Percentiles rank a stretch among this genome's conserved stretches.
Evolutionary conservation across 2,329 filamentous ascomycete species (phyloP).

Genomic region (Leptographium galeiforme): DNA sequence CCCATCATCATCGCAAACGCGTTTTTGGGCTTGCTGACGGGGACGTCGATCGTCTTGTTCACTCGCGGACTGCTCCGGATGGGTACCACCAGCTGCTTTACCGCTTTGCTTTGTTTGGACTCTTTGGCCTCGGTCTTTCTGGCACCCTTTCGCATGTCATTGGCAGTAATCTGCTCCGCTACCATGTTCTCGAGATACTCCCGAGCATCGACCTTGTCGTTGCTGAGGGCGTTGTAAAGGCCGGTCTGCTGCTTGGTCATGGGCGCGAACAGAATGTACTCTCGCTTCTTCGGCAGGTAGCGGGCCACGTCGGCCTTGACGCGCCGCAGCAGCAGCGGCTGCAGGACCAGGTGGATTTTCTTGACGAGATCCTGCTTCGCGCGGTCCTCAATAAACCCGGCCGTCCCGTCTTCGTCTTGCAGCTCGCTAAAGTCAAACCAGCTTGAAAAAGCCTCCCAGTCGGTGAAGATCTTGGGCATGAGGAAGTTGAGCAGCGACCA

Average conservation of each 20-base stretch:
- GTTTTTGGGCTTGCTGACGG: constrained; percentile 20
- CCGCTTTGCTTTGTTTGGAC: constrained; percentile 1
- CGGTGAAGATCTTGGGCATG: constrained; percentile 82
- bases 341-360: constrained; percentile 88
- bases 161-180: constrained; percentile 42
- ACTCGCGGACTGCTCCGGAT: constrained; percentile 23
- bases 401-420: constrained; percentile 66
- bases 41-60: constrained; percentile 14
- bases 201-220: constrained; percentile 47
- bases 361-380: constrained; percentile 66
- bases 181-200: constrained; percentile 75
- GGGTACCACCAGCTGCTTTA: constrained; percentile 9
- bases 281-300: constrained; percentile 85
- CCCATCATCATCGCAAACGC: constrained; percentile 44
- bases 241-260: constrained; percentile 85
- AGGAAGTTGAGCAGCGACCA: constrained; percentile 94
- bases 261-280: constrained; percentile 90
- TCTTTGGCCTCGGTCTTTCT: constrained; percentile 12
- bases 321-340: constrained; percentile 75
- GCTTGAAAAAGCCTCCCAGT: constrained; percentile 81
- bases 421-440: constrained; percentile 97
- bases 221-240: constrained; percentile 56
- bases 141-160: constrained; percentile 5
- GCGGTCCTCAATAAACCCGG: constrained; percentile 67
- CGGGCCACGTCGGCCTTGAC: constrained; percentile 90